These are phyloP conservation scores for Lasiosphaeriaceae sp. DNA, from an alignment of 495 filamentous ascomycete genomes.

Conservation along the genomic window DNA sequence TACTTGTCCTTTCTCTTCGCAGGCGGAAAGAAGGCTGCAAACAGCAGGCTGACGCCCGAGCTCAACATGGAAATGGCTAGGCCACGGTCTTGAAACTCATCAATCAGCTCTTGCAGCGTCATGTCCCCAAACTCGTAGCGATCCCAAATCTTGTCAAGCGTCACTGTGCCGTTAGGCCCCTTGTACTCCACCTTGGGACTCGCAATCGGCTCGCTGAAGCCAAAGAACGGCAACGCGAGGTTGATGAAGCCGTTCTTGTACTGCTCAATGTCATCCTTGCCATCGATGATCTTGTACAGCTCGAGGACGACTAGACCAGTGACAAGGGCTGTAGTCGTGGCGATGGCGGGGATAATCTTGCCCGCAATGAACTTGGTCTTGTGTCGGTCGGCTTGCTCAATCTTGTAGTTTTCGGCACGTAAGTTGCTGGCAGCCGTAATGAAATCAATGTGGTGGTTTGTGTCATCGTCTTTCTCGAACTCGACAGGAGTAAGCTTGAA, in stretches of 20 bases:
- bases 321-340: constrained; percentile 92
- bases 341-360: constrained; percentile 99
- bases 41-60: constrained; percentile 94
- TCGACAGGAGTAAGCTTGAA: constrained; percentile 89
- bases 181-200: constrained; percentile 88
- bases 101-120: constrained; percentile 76
- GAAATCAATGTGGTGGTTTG: constrained; percentile 98
- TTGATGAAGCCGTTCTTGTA: constrained; percentile 99
- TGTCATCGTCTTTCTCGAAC: constrained; percentile 99
- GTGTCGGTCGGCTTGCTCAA: constrained; percentile 84
- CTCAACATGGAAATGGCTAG: constrained; percentile 88
- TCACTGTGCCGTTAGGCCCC: constrained; percentile 70
- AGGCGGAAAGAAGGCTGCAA: constrained; percentile 89
- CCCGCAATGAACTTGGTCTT: constrained; percentile 99
- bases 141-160: constrained; percentile 96
- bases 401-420: constrained; percentile 96
- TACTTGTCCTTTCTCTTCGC: constrained; percentile 77
- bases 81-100: constrained; percentile 74
- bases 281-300: constrained; percentile 94
- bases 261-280: constrained; percentile 89
- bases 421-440: constrained; percentile 97
- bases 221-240: constrained; percentile 93
- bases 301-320: constrained; percentile 91
- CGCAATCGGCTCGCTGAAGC: constrained; percentile 92
- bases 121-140: constrained; percentile 90